Conservation (phyloP, 176 grass and related monocot genomes). For the Areca catechu region DNA sequence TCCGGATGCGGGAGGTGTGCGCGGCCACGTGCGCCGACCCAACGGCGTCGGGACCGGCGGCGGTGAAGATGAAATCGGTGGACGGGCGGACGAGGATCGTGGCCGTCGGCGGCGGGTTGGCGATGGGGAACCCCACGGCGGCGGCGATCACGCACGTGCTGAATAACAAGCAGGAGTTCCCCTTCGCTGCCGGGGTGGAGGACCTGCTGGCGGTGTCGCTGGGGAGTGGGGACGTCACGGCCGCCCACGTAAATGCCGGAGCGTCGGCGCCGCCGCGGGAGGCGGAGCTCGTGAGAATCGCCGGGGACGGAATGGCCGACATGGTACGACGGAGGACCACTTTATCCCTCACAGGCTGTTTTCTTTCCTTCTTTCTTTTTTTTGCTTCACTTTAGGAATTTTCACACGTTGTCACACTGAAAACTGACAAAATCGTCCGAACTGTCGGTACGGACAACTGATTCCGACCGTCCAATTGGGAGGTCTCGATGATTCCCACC, state of each 20-base stretch:
- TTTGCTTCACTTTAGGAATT: neutral
- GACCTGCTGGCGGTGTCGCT: constrained; percentile 82
- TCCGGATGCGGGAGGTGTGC: constrained; percentile 72
- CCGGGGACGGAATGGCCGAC: constrained; percentile 69
- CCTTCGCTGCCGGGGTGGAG: constrained; percentile 42
- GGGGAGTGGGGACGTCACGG: constrained; percentile 19
- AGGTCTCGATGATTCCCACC: neutral
- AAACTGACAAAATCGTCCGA: no score
- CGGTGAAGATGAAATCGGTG: constrained; percentile 42
- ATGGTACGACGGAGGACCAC: constrained; percentile 33
- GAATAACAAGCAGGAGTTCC: constrained; percentile 94
- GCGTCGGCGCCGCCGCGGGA: constrained; percentile 8
- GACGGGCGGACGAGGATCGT: constrained; percentile 61
- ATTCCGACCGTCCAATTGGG: constrained; percentile 1
- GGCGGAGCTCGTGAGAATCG: constrained; percentile 58
- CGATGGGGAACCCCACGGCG: constrained; percentile 72
- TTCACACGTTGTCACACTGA: no score
- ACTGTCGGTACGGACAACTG: neutral
- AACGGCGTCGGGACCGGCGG: constrained; percentile 7
- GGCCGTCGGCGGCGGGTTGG: constrained; percentile 58
- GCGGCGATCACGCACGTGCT: constrained; percentile 97
- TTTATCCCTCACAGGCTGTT: neutral
- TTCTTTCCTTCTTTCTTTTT: constrained; percentile 4
- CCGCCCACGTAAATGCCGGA: constrained; percentile 11
- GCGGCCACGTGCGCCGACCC: constrained; percentile 55